Evolutionary conservation across 2,329 filamentous ascomycete species (phyloP).

Genomic region (Aspergillus amoenus): DNA sequence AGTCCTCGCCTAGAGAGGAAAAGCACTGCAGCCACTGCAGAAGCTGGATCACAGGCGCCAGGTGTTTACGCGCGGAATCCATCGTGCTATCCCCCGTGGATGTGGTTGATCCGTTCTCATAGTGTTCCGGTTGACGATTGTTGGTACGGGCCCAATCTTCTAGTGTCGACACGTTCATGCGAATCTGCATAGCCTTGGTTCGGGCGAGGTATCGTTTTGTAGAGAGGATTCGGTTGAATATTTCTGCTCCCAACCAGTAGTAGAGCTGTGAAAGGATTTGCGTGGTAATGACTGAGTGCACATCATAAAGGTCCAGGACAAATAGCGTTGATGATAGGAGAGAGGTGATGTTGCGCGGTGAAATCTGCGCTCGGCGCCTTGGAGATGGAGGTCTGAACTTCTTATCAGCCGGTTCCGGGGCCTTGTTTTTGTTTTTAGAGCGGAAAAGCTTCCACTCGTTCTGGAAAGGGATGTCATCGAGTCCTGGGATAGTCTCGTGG

Average conservation of each 20-base stretch:
- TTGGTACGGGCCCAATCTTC: conserved; percentile 96
- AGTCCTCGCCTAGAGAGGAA: conserved; percentile 86
- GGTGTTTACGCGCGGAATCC: conserved; percentile 77
- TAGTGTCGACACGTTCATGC: conserved; percentile 93
- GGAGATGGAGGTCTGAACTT: conserved; percentile 89
- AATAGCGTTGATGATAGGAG: conserved; percentile 94
- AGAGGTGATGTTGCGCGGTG: conserved; percentile 92
- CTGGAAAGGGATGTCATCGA: conserved; percentile 95
- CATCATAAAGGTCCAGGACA: conserved; percentile 96
- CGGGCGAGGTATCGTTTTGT: conserved; percentile 91
- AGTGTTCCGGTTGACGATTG: conserved; percentile 92
- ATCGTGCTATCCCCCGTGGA: conserved; percentile 83
- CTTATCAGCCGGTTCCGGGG: conserved; percentile 81
- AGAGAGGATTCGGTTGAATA: conserved; percentile 98
- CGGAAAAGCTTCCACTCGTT: conserved; percentile 99
- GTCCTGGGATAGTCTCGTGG: conserved; percentile 95
- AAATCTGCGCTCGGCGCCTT: conserved; percentile 85
- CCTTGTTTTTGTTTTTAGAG: conserved; percentile 83
- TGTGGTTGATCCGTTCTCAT: conserved; percentile 84
- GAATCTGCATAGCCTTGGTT: conserved; percentile 99
- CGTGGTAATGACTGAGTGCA: conserved; percentile 91
- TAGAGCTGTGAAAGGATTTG: conserved; percentile 90
- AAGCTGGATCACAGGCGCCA: conserved; percentile 88
- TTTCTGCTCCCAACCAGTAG: conserved; percentile 93
- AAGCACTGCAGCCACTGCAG: conserved; percentile 98